Percentiles rank a stretch among this genome's conserved stretches.
These are phyloP conservation scores for Laguncularia racemosa DNA, from an alignment of 345 rosid species.

Conservation along the genomic window DNA sequence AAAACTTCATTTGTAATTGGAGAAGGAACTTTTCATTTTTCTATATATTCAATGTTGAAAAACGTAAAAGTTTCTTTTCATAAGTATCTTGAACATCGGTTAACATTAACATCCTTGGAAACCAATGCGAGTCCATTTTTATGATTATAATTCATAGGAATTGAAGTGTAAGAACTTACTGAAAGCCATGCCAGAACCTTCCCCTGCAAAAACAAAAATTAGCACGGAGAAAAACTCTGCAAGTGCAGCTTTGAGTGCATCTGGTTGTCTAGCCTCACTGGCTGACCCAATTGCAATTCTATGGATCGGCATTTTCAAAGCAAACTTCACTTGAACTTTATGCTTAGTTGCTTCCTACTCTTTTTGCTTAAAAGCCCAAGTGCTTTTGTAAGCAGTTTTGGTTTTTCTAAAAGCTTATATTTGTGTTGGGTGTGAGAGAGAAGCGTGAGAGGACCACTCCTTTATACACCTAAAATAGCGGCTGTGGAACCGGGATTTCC, in stretches of 20 bases:
- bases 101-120: too few species aligned
- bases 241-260: slow-evolving; percentile 52
- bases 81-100: too few species aligned
- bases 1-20: too few species aligned
- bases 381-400: too few species aligned
- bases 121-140: too few species aligned
- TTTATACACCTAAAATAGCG: slow-evolving; percentile 6
- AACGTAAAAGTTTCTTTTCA: too few species aligned
- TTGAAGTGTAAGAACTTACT: slow-evolving; percentile 22
- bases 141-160: too few species aligned
- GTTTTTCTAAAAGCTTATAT: too few species aligned
- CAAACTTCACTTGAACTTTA: neutral
- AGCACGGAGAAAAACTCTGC: slow-evolving; percentile 74
- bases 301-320: slow-evolving; percentile 39
- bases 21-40: too few species aligned
- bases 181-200: slow-evolving; percentile 88
- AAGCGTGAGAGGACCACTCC: neutral
- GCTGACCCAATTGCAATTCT: slow-evolving; percentile 56
- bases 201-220: slow-evolving; percentile 80
- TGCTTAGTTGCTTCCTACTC: neutral
- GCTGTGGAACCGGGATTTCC: slow-evolving; percentile 8
- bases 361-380: too few species aligned
- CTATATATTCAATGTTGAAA: too few species aligned
- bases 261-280: slow-evolving; percentile 59
- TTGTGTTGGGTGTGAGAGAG: neutral